Evolutionary conservation across 1,139 yeast species (phyloP).

Genomic region (Blastobotrys illinoisensis): DNA sequence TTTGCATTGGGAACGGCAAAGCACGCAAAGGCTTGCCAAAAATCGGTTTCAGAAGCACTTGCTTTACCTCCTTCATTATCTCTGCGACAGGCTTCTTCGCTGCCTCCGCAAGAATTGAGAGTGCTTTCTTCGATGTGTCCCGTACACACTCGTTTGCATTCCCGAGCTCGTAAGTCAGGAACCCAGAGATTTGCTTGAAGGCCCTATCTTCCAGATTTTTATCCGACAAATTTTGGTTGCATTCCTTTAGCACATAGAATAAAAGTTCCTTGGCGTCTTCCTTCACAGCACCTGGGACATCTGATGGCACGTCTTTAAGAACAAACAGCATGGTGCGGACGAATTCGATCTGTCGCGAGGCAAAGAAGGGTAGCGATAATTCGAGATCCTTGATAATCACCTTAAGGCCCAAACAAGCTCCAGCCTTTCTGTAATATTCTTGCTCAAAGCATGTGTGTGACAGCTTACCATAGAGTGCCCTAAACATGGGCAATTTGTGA

Average conservation of each 20-base stretch:
- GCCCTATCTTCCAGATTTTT: slow-evolving; percentile 57
- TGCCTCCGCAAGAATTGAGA: slow-evolving; percentile 61
- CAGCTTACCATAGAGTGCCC: slow-evolving; percentile 72
- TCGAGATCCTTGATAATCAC: slow-evolving; percentile 64
- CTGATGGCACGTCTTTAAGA: slow-evolving; percentile 81
- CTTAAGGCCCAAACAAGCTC: slow-evolving; percentile 81
- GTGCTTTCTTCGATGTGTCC: slow-evolving; percentile 70
- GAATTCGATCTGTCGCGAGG: slow-evolving; percentile 71
- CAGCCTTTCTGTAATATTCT: slow-evolving; percentile 75
- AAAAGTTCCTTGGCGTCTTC: slow-evolving; percentile 65
- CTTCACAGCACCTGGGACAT: slow-evolving; percentile 77
- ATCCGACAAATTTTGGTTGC: slow-evolving; percentile 55
- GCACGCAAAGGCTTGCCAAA: slow-evolving; percentile 96
- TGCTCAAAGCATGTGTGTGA: slow-evolving; percentile 91
- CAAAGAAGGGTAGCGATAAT: slow-evolving; percentile 68
- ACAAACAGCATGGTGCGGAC: slow-evolving; percentile 86
- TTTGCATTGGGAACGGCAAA: slow-evolving; percentile 96
- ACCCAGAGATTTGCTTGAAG: slow-evolving; percentile 79
- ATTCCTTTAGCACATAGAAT: slow-evolving; percentile 55
- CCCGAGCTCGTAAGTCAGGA: slow-evolving; percentile 86
- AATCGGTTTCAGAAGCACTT: slow-evolving; percentile 79
- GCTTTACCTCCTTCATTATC: slow-evolving; percentile 77
- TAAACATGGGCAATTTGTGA: slow-evolving; percentile 65
- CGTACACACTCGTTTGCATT: slow-evolving; percentile 82
- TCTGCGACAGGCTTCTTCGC: slow-evolving; percentile 66